Conservation (phyloP, 1,139 yeast species). For the Diutina ranongensis region DNA sequence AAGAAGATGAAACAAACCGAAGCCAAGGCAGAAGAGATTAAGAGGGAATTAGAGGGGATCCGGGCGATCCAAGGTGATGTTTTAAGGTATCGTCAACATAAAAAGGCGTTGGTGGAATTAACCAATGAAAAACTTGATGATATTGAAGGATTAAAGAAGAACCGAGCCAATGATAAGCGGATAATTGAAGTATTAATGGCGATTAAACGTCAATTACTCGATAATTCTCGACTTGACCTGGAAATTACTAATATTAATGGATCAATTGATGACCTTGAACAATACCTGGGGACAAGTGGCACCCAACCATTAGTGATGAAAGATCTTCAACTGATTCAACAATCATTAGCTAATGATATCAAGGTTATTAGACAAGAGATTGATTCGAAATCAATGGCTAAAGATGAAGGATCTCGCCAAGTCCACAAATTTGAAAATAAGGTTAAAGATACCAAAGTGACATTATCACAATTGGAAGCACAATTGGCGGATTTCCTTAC, state of each 20-base stretch:
- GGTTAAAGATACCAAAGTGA: not conserved
- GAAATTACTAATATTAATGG: slow-evolving; percentile 24
- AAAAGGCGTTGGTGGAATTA: slow-evolving; percentile 12
- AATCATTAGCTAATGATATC: not conserved
- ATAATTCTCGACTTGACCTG: slow-evolving; percentile 21
- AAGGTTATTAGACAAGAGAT: not conserved
- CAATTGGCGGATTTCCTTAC: not conserved
- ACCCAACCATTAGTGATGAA: not conserved
- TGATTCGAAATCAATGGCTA: not conserved
- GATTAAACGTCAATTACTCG: slow-evolving; percentile 21
- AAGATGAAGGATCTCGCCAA: not conserved
- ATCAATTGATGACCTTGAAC: slow-evolving; percentile 23
- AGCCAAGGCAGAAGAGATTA: slow-evolving; percentile 8
- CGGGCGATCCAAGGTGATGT: not conserved
- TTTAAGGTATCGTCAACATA: slow-evolving; percentile 9
- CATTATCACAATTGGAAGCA: not conserved
- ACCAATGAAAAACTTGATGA: not conserved
- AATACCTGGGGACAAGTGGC: not conserved
- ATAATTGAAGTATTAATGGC: slow-evolving; percentile 10
- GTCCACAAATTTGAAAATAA: not conserved
- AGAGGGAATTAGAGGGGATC: slow-evolving; percentile 8
- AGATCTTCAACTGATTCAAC: slow-evolving; percentile 1
- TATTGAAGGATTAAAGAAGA: slow-evolving; percentile 3
- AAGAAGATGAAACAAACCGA: slow-evolving; percentile 17
- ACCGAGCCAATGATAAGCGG: slow-evolving; percentile 8